Conservation (phyloP, 495 filamentous ascomycete genomes). For the Chaetomidium leptoderma region DNA sequence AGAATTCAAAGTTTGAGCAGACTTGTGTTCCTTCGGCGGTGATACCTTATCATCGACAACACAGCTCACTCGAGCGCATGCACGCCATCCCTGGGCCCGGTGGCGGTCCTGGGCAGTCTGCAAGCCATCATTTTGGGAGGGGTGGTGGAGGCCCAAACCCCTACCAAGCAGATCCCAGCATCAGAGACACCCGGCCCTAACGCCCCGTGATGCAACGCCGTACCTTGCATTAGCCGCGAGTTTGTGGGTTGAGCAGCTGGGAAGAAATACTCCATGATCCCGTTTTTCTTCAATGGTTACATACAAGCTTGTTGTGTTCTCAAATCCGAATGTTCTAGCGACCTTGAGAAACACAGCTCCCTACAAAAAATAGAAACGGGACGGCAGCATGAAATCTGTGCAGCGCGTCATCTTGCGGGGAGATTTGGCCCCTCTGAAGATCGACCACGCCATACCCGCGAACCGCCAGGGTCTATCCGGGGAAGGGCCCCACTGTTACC, state of each 20-base stretch:
- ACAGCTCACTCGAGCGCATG: no score
- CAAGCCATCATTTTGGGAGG: background rate
- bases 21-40: no score
- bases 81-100: no score
- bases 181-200: background rate
- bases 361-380: no score
- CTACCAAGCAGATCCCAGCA: background rate
- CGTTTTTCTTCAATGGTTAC: background rate
- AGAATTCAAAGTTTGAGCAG: no score
- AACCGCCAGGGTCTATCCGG: conserved; percentile 5
- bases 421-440: background rate
- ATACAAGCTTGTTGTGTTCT: no score
- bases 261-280: background rate
- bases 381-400: background rate
- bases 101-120: no score
- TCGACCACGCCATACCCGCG: background rate
- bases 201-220: background rate
- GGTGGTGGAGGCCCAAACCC: background rate
- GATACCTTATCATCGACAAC: no score
- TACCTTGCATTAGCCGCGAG: background rate
- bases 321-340: background rate
- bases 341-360: background rate
- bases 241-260: background rate
- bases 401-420: background rate
- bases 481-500: conserved; percentile 11